These are phyloP conservation scores for Apiospora arundinis DNA, from an alignment of 2,329 filamentous ascomycete species.

Conservation along the genomic window DNA sequence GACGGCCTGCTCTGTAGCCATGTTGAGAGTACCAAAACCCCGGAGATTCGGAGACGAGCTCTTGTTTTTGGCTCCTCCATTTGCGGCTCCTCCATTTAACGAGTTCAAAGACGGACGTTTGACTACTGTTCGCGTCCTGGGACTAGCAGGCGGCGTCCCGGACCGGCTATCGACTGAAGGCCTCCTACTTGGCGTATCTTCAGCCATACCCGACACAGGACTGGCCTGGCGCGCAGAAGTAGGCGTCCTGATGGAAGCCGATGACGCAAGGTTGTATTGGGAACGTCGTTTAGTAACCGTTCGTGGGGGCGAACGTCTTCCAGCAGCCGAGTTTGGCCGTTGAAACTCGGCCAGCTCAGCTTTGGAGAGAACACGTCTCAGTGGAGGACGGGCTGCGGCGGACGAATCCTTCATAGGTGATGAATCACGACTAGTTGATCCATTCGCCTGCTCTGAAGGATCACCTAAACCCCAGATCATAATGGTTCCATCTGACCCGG, in stretches of 20 bases:
- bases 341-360: slow-evolving; percentile 85
- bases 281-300: slow-evolving; percentile 62
- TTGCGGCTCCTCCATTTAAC: slow-evolving; percentile 42
- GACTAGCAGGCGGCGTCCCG: slow-evolving; percentile 59
- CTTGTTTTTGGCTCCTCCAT: slow-evolving; percentile 51
- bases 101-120: slow-evolving; percentile 58
- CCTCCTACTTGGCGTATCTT: slow-evolving; percentile 56
- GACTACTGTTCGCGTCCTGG: slow-evolving; percentile 52
- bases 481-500: slow-evolving; percentile 80
- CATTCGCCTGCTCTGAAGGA: slow-evolving; percentile 50
- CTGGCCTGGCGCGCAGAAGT: slow-evolving; percentile 47
- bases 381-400: slow-evolving; percentile 69
- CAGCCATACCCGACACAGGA: slow-evolving; percentile 48
- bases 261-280: slow-evolving; percentile 49
- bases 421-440: slow-evolving; percentile 55
- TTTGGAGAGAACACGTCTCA: slow-evolving; percentile 86
- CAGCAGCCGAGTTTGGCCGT: slow-evolving; percentile 54
- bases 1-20: slow-evolving; percentile 69
- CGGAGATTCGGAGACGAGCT: slow-evolving; percentile 52
- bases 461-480: slow-evolving; percentile 77
- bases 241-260: slow-evolving; percentile 44
- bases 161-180: slow-evolving; percentile 51
- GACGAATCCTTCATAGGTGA: slow-evolving; percentile 58
- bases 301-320: slow-evolving; percentile 62
- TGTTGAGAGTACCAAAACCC: slow-evolving; percentile 62